Conservation (phyloP, 768 basidiomycete species). For the Leccinum disarticulatum region DNA sequence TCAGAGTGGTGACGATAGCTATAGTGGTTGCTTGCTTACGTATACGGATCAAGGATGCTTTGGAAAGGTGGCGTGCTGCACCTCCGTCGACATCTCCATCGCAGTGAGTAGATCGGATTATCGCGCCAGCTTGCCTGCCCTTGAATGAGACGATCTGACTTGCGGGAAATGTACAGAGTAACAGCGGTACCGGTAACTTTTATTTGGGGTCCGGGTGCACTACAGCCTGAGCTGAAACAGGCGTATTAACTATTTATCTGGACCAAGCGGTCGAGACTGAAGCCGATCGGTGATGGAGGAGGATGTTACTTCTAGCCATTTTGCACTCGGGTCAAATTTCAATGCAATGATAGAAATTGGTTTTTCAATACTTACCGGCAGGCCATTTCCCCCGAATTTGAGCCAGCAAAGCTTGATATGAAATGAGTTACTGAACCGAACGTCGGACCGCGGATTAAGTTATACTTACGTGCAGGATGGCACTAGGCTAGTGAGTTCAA, state of each 20-base stretch:
- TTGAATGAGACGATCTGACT: neutral
- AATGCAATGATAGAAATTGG: neutral
- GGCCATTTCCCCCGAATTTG: neutral
- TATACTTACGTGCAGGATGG: too few relatives aligned
- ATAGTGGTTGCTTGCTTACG: too few relatives aligned
- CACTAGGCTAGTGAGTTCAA: too few relatives aligned
- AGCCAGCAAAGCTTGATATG: too few relatives aligned
- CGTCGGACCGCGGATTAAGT: too few relatives aligned
- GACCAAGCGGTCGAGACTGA: too few relatives aligned
- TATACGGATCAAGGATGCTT: too few relatives aligned
- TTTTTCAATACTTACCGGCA: neutral
- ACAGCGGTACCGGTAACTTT: too few relatives aligned
- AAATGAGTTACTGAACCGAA: too few relatives aligned
- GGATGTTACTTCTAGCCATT: neutral
- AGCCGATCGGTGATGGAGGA: neutral
- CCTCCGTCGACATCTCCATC: neutral
- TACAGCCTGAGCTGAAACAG: too few relatives aligned
- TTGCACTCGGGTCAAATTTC: neutral
- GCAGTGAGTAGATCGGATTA: neutral
- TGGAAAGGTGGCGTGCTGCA: slow-evolving; percentile 3
- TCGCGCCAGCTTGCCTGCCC: neutral
- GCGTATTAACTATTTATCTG: too few relatives aligned
- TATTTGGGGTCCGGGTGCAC: too few relatives aligned
- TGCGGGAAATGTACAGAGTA: neutral
- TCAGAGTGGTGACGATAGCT: neutral